A percentile compares a stretch with the other conserved stretches of the same genome.
These are phyloP conservation scores for Chenopodium berlandieri DNA, from an alignment of 148 eudicot genomes.

Conservation along the genomic window DNA sequence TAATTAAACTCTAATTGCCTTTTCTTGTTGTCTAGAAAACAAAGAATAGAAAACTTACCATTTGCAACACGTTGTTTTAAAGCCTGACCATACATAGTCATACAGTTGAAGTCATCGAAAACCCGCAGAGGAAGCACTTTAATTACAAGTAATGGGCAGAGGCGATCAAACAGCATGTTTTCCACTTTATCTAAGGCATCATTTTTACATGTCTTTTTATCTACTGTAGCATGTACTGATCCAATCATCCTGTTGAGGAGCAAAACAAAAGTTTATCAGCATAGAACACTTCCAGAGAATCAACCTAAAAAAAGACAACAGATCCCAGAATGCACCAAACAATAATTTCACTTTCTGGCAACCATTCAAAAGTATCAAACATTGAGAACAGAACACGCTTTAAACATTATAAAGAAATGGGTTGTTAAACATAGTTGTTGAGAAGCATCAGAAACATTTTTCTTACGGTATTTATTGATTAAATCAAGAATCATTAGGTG, in stretches of 20 bases:
- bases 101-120: constrained; percentile 56
- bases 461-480: not conserved
- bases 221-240: constrained; percentile 19
- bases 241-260: constrained; percentile 26
- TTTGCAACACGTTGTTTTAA: constrained; percentile 15
- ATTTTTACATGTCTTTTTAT: constrained; percentile 15
- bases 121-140: constrained; percentile 75
- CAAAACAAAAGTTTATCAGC: not conserved
- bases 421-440: too few relatives aligned
- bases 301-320: not conserved
- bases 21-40: not conserved
- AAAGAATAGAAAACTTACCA: constrained; percentile 22
- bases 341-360: not conserved
- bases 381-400: not conserved
- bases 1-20: not conserved
- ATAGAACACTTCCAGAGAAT: not conserved
- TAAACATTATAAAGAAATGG: not conserved
- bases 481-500: not conserved
- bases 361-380: not conserved
- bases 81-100: constrained; percentile 50
- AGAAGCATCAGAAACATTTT: too few relatives aligned
- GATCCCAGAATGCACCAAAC: not conserved
- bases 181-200: constrained; percentile 29
- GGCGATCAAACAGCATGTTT: constrained; percentile 50
- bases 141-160: constrained; percentile 72